Conservation (phyloP, 2,329 filamentous ascomycete genomes). For the Fusarium denticulatum region DNA sequence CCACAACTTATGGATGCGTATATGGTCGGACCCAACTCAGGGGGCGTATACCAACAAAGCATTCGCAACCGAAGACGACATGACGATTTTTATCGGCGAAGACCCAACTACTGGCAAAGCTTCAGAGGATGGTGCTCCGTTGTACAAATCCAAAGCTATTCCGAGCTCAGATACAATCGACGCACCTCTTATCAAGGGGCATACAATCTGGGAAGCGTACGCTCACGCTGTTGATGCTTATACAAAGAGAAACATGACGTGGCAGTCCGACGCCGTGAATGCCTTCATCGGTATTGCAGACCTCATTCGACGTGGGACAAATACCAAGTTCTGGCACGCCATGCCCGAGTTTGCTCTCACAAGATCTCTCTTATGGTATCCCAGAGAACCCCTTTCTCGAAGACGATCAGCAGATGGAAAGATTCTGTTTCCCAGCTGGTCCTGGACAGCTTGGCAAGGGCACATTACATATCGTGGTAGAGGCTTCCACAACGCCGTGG, state of each 20-base stretch:
- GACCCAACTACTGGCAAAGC: conserved; percentile 1
- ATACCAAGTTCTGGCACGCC: conserved; percentile 25
- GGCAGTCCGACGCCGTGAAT: conserved; percentile 22
- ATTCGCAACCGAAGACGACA: conserved; percentile 1
- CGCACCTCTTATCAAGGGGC: background rate
- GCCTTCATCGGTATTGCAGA: conserved; percentile 23
- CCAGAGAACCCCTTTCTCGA: conserved; percentile 4
- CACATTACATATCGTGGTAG: conserved; percentile 6
- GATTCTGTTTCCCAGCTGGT: conserved; percentile 13
- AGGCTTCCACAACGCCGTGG: conserved; percentile 15
- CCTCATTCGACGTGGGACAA: conserved; percentile 7
- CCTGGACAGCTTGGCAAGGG: conserved; percentile 24
- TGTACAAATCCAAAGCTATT: conserved; percentile 9
- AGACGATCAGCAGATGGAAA: background rate
- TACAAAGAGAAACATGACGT: conserved; percentile 19
- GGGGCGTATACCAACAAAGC: conserved; percentile 1
- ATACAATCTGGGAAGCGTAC: conserved; percentile 13
- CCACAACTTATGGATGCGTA: background rate
- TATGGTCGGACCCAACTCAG: conserved; percentile 21
- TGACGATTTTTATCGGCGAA: conserved; percentile 8
- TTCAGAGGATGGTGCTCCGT: background rate
- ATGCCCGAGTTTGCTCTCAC: conserved; percentile 14
- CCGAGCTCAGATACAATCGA: background rate
- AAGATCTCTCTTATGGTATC: conserved; percentile 8
- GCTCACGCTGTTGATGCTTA: conserved; percentile 10